A percentile compares a stretch with the other conserved stretches of the same genome.
Conservation (phyloP, 2,329 filamentous ascomycete species). For the Achaetomium macrosporum region DNA sequence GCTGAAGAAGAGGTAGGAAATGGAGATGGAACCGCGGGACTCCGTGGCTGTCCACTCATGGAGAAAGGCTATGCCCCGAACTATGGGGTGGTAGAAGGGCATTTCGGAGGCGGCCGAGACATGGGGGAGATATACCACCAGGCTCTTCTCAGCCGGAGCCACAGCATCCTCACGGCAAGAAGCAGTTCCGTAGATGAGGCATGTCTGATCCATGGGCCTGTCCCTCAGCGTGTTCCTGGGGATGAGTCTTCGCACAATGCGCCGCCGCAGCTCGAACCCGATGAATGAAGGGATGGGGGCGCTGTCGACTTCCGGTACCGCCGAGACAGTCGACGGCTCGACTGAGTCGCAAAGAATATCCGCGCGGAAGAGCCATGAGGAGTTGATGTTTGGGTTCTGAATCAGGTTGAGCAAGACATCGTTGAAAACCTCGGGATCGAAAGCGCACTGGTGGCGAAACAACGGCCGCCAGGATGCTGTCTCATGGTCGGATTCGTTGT, state of each 20-base stretch:
- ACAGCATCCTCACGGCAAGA: slow-evolving; percentile 19
- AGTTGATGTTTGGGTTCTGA: slow-evolving; percentile 74
- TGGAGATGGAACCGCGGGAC: slow-evolving; percentile 46
- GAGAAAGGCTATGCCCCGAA: slow-evolving; percentile 68
- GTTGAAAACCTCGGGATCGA: slow-evolving; percentile 57
- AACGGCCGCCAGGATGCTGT: slow-evolving; percentile 47
- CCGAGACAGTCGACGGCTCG: slow-evolving; percentile 22
- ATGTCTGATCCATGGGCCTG: slow-evolving; percentile 72
- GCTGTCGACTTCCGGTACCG: slow-evolving; percentile 3
- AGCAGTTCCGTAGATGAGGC: slow-evolving; percentile 56
- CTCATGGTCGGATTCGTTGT: slow-evolving; percentile 19
- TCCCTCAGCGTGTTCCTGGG: slow-evolving; percentile 78
- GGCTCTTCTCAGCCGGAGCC: slow-evolving; percentile 29
- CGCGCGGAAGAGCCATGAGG: slow-evolving; percentile 69
- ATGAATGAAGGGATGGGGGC: slow-evolving; percentile 41
- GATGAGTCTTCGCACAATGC: slow-evolving; percentile 69
- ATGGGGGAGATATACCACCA: slow-evolving; percentile 78
- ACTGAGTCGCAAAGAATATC: slow-evolving; percentile 60
- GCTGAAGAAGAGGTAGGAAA: slow-evolving; percentile 55
- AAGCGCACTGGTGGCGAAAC: slow-evolving; percentile 53
- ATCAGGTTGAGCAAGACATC: slow-evolving; percentile 68
- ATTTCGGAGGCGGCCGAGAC: slow-evolving; percentile 53
- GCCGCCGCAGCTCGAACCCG: slow-evolving; percentile 48
- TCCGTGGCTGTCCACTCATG: slow-evolving; percentile 55
- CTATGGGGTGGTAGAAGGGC: slow-evolving; percentile 83